Percentiles rank a stretch among this genome's conserved stretches.
Evolutionary conservation across 352 stramenopile species (phyloP).

Genomic region (Salisapilia sapeloensis): DNA sequence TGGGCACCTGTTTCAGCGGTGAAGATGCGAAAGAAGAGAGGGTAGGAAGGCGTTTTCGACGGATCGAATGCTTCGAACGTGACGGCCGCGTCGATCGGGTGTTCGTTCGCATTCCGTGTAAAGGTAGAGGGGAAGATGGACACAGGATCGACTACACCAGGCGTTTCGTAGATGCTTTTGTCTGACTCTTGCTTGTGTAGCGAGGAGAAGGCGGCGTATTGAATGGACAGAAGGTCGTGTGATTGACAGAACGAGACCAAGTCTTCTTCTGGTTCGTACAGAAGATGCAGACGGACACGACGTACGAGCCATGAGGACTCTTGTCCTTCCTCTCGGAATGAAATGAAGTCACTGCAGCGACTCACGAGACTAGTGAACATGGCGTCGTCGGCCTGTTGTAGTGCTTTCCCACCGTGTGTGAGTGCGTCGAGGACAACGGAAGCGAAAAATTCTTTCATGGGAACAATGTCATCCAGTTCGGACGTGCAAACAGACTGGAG

Average conservation of each 20-base stretch:
- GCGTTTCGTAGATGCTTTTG: no score
- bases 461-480: conserved; percentile 28
- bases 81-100: no score
- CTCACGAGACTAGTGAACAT: conserved; percentile 52
- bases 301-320: conserved; percentile 47
- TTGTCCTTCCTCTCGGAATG: conserved; percentile 32
- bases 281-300: conserved; percentile 41
- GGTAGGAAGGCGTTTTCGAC: conserved; percentile 50
- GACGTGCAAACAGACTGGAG: conserved; percentile 45
- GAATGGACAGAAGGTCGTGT: conserved; percentile 31
- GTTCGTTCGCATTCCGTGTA: no score
- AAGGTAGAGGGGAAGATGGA: no score
- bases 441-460: conserved; percentile 68
- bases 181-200: conserved; percentile 9
- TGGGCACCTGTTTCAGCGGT: conserved; percentile 50
- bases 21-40: conserved; percentile 46
- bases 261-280: conserved; percentile 44
- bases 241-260: conserved; percentile 32
- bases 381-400: conserved; percentile 23
- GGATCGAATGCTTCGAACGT: no score
- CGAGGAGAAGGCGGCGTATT: conserved; percentile 38
- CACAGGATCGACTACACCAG: no score
- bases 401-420: conserved; percentile 31
- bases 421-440: conserved; percentile 52
- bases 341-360: conserved; percentile 54